Conservation (phyloP, 305 asterid genomes). For the Plantago lanceolata region DNA sequence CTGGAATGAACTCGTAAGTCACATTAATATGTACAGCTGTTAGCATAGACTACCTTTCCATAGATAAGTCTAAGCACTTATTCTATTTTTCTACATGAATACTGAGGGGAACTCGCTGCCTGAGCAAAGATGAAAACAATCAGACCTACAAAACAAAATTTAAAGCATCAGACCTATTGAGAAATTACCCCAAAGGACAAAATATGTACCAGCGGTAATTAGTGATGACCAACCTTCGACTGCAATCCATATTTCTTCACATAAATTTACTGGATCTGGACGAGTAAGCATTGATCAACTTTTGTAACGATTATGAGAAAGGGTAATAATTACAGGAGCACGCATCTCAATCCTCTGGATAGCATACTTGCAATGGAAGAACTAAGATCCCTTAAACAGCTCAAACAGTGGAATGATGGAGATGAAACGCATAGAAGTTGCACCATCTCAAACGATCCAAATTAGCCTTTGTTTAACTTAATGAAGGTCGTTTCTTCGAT, state of each 20-base stretch:
- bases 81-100: neutral
- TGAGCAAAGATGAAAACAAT: neutral
- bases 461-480: slow-evolving; percentile 20
- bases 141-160: neutral
- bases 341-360: slow-evolving; percentile 12
- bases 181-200: neutral
- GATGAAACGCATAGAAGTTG: slow-evolving; percentile 11
- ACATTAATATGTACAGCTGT: neutral
- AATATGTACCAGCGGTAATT: neutral
- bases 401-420: slow-evolving; percentile 5
- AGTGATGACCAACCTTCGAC: neutral
- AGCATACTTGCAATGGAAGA: slow-evolving; percentile 1
- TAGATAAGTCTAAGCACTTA: neutral
- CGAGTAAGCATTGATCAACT: slow-evolving; percentile 13
- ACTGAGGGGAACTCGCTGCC: neutral
- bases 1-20: neutral
- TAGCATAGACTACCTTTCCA: neutral
- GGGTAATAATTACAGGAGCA: slow-evolving; percentile 13
- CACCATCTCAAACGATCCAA: slow-evolving; percentile 23
- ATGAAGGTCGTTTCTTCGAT: slow-evolving; percentile 8
- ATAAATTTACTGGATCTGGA: slow-evolving; percentile 21
- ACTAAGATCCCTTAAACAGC: neutral
- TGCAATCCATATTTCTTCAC: neutral
- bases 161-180: neutral
- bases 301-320: slow-evolving; percentile 11